Evolutionary conservation across 1,139 yeast genomes (phyloP), one percentile per base, ranked within the genome.

Genomic region (Torulaspora pretoriensis): DNA sequence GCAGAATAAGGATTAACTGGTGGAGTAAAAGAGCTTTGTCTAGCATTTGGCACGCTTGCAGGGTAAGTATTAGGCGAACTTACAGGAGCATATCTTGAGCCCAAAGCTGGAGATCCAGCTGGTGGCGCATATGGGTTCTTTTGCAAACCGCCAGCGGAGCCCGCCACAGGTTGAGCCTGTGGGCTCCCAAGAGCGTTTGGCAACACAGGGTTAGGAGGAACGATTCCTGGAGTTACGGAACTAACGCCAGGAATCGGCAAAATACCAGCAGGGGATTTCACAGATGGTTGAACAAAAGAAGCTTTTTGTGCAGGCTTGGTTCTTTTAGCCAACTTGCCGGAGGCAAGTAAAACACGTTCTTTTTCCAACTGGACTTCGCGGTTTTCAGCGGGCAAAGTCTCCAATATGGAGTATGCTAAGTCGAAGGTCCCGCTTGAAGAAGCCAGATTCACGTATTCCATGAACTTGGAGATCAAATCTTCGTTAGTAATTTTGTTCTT

Each of bases 341-440:
- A 63, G 7, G 95, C 95, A 56, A 78, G 81, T 35, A 73, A 57
- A 33, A 90, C 83, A 59, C 97, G 81, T 53, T 87, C 94, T 65
- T 81, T 84, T 59, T 87, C 96, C 37, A 77, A 66, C 36, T 74
- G 72, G 19, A 79, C 79, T 36, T 76, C 79, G 34, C 78, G 77
- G 50, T 76, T 74, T 43, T 70, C 71, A 43, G 80, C 83, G 7
- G 97, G 96, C 53, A 90, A 72, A 49, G 83, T 72, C 43, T 74
- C 73, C 57, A 90, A 74, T 56, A 86, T 80, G 52, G 75, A 77
- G 51, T 74, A 77, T 3, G 97, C 97, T 54, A 92, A 70, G 13
- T 83, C 95, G 57, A 87, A 81, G 52, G 86, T 82, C 22, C 97
- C 97, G 60, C 77, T 80, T 31, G 90, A 81, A 3, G 96, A 84